Evolutionary conservation across 768 basidiomycete genomes (phyloP).

Genomic region (Tephrocybe rancida): DNA sequence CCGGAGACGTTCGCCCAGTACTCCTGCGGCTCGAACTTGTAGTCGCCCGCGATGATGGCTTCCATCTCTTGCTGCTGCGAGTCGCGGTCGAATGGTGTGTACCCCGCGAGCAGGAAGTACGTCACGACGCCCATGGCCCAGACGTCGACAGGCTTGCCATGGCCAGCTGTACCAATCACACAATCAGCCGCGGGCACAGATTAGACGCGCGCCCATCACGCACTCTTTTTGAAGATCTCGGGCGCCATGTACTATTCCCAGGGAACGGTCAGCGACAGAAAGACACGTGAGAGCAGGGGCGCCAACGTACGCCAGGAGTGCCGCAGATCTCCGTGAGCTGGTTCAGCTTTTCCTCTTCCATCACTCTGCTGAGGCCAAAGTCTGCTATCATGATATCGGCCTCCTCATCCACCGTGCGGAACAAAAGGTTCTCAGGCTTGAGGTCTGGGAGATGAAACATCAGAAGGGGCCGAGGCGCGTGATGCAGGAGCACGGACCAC

Average conservation of each 20-base stretch:
- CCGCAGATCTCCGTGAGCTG: slow-evolving; percentile 95
- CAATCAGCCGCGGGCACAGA: neutral
- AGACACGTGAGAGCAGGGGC: slow-evolving; percentile 5
- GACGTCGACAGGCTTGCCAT: slow-evolving; percentile 92
- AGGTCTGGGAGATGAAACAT: slow-evolving; percentile 55
- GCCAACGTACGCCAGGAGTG: slow-evolving; percentile 74
- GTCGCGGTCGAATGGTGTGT: slow-evolving; percentile 97
- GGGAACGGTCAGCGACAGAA: slow-evolving; percentile 8
- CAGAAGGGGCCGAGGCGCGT: neutral
- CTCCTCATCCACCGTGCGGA: slow-evolving; percentile 86
- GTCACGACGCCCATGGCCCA: slow-evolving; percentile 99
- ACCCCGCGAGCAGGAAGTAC: slow-evolving; percentile 89
- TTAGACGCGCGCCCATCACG: slow-evolving; percentile 24
- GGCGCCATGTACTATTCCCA: slow-evolving; percentile 83
- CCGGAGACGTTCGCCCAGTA: slow-evolving; percentile 88
- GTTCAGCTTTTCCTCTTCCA: slow-evolving; percentile 88
- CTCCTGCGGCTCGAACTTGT: slow-evolving; percentile 78
- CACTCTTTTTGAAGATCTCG: slow-evolving; percentile 92
- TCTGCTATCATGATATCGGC: slow-evolving; percentile 97
- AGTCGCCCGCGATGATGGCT: slow-evolving; percentile 92
- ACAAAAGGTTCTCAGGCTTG: slow-evolving; percentile 97
- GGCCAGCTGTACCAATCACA: slow-evolving; percentile 60
- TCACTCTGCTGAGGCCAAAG: slow-evolving; percentile 89
- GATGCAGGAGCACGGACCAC: slow-evolving; percentile 47
- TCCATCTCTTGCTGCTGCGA: slow-evolving; percentile 89